Evolutionary conservation across 2,329 filamentous ascomycete genomes (phyloP).

Genomic region (Epichloe coenophiala): DNA sequence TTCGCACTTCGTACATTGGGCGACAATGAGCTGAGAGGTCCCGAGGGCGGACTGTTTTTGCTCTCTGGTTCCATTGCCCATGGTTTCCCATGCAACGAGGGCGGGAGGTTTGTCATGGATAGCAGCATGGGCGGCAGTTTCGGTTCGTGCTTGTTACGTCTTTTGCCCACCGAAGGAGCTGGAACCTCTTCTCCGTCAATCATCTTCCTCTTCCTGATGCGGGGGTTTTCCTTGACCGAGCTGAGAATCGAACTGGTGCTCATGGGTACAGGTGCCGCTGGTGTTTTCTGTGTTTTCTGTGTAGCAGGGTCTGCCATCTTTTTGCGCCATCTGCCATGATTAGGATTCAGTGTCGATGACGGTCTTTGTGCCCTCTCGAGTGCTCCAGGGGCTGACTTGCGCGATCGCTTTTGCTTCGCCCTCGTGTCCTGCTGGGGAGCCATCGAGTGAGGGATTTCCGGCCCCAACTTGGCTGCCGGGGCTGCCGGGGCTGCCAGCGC

Average conservation of each 20-base stretch:
- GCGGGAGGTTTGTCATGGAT: conserved; percentile 7
- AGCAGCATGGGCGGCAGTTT: conserved; percentile 19
- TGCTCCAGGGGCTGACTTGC: conserved; percentile 27
- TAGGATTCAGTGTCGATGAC: conserved; percentile 23
- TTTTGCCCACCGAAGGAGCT: conserved; percentile 7
- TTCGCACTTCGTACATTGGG: conserved; percentile 15
- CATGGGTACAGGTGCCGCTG: not conserved
- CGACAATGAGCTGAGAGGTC: conserved; percentile 19
- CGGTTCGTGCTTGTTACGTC: conserved; percentile 9
- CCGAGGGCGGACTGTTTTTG: conserved; percentile 8
- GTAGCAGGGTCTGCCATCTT: conserved; percentile 7
- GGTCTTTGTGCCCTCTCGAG: conserved; percentile 17
- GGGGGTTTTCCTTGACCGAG: conserved; percentile 35
- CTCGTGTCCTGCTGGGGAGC: conserved; percentile 7
- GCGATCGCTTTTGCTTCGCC: conserved; percentile 18
- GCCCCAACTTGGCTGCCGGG: too few relatives aligned
- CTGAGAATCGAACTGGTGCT: conserved; percentile 31
- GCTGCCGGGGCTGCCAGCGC: not conserved
- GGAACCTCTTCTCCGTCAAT: conserved; percentile 26
- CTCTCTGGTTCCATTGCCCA: conserved; percentile 17
- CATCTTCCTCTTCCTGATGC: conserved; percentile 33
- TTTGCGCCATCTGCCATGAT: conserved; percentile 18
- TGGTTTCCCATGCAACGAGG: conserved; percentile 11
- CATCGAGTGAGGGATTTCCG: not conserved
- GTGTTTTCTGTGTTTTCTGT: not conserved